Base-by-base conservation (phyloP, 805 yeast species). In the Wickerhamia fluorescens region DNA sequence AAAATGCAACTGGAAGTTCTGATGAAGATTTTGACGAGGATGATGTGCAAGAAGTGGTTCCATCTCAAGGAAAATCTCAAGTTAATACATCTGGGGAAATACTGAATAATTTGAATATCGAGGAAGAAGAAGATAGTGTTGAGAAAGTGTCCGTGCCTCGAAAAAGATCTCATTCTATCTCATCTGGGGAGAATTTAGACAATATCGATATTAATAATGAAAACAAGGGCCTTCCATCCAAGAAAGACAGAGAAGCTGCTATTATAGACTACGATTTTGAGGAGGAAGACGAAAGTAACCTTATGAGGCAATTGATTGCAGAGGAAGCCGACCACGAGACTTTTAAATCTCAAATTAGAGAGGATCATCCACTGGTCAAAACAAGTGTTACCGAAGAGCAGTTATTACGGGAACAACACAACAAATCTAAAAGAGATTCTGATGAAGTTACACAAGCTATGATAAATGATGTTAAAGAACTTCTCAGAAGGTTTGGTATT, bases 391-490 rank as follows among this genome's bases (percentile, higher is more conserved):
- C 55, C 1, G 62, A 66, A 13, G 79, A 68, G 37, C 64, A 58
- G 14, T 49, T 57, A 11, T 56, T 85, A n/a, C 75, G 67, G 41
- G 76, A 74, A 29, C 75, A 78, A 44, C 69, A 74, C 22, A 70
- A 65, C 21, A 76, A 73, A 38, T 85, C 83, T 18, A 72, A 76
- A 34, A 68, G 97, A 42, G 96, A 89, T 51, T 74, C 96, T 0
- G 97, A 92, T 47, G 94, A 83, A 42, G 96, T 89, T 1, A 82
- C 95, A 0, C 71, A 73, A 5, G 72, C 72, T 2, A 92, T 92
- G 96, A 71, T 89, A 14, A 65, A 67, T 21, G 97, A 92, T 48
- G 92, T 94, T 12, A 96, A 92, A 55, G 95, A 87, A 38, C 61
- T 92, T 23, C 61, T 92, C 6, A 71, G 81, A 16, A 57, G 89